Percentiles rank a stretch among this genome's conserved stretches.
Conservation (phyloP, 495 filamentous ascomycete genomes). For the Tetracladium setigerum region DNA sequence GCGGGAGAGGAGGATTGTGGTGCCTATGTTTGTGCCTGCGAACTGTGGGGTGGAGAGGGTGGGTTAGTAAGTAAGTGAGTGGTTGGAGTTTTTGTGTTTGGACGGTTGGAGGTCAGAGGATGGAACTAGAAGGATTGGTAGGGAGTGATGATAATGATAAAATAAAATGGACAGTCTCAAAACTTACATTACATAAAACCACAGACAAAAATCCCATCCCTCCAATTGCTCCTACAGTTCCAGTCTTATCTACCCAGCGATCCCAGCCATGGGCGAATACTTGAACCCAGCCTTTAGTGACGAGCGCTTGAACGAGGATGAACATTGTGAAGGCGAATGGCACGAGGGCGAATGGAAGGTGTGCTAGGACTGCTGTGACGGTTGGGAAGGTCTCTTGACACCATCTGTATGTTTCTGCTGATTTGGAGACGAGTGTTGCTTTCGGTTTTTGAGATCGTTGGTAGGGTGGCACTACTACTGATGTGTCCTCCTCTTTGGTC, state of each 20-base stretch:
- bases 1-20: conserved; percentile 57
- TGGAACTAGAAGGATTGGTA: not conserved
- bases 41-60: conserved; percentile 34
- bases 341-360: conserved; percentile 54
- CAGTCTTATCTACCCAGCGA: conserved; percentile 58
- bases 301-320: conserved; percentile 57
- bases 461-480: too few relatives aligned
- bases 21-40: conserved; percentile 63
- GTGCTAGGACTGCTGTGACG: conserved; percentile 46
- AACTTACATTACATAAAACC: conserved; percentile 58
- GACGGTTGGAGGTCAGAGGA: too few relatives aligned
- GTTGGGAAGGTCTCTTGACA: conserved; percentile 60
- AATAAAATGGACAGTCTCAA: too few relatives aligned
- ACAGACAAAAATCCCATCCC: conserved; percentile 64
- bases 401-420: conserved; percentile 39
- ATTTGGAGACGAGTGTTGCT: conserved; percentile 40
- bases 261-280: conserved; percentile 63
- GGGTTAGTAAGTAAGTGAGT: conserved; percentile 9
- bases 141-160: too few relatives aligned
- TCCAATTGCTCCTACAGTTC: conserved; percentile 52
- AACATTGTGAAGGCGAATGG: conserved; percentile 65
- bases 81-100: too few relatives aligned
- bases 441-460: not conserved
- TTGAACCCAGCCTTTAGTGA: conserved; percentile 59
- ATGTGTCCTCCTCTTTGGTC: too few relatives aligned